A percentile compares a stretch with the other conserved stretches of the same genome.
phyloP scores from a whole-genome alignment of 805 yeast genomes.

The Cyberlindnera petersonii region DNA sequence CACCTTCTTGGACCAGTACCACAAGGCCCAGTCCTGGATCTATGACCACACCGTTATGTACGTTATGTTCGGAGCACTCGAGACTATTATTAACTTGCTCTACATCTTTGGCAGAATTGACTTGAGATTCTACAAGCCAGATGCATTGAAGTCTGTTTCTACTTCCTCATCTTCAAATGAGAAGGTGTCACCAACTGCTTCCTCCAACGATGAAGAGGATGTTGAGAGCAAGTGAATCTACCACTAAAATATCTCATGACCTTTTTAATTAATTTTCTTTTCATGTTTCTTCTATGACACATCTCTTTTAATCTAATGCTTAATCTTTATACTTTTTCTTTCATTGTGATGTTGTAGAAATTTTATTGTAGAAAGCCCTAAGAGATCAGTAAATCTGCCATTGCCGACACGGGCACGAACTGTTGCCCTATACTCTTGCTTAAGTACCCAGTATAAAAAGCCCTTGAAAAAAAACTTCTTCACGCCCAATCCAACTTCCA shows the following conservation, averaged over 20 bases:
- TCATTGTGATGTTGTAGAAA: not conserved
- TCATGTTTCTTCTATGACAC: too few species aligned
- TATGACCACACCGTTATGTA: slow-evolving; percentile 60
- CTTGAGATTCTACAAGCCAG: slow-evolving; percentile 78
- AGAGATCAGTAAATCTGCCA: not conserved
- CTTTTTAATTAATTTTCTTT: too few species aligned
- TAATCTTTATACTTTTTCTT: not conserved
- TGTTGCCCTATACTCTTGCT: not conserved
- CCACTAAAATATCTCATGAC: too few species aligned
- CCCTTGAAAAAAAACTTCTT: not conserved
- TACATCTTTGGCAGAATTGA: slow-evolving; percentile 67
- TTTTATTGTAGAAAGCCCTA: slow-evolving; percentile 1
- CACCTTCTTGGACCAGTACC: slow-evolving; percentile 34
- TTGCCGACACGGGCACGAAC: slow-evolving; percentile 1
- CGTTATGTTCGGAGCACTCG: slow-evolving; percentile 65
- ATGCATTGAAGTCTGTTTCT: slow-evolving; percentile 30
- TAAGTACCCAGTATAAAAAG: too few species aligned
- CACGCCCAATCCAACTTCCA: not conserved
- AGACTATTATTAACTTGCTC: slow-evolving; percentile 50
- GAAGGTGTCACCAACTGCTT: slow-evolving; percentile 1
- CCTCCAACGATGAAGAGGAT: slow-evolving; percentile 3
- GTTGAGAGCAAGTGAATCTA: slow-evolving; percentile 2
- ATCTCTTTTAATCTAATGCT: not conserved
- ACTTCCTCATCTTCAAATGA: not conserved
- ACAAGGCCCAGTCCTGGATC: slow-evolving; percentile 39